phyloP scores from a whole-genome alignment of 2,329 filamentous ascomycete species.

The Arthrobotrys pseudoclavata region DNA sequence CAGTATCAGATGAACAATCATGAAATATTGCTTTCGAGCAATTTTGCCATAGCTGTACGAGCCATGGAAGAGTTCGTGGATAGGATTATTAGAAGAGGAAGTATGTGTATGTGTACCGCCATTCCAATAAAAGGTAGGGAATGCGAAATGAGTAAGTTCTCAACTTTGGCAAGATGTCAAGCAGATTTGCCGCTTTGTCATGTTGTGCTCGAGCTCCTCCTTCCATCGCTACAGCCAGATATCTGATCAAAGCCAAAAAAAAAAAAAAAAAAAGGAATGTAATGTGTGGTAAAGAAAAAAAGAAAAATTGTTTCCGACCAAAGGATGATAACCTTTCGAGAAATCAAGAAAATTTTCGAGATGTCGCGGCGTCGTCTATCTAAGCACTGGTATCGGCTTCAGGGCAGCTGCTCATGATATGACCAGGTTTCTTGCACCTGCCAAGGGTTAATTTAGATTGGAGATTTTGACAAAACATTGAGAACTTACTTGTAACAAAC shows the following conservation, averaged over 20 bases:
- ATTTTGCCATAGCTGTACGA: slow-evolving; percentile 15
- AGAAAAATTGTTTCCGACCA: slow-evolving; percentile 1
- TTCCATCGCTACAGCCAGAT: slow-evolving; percentile 28
- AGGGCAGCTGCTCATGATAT: slow-evolving; percentile 94
- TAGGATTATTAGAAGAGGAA: background rate
- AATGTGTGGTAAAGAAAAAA: slow-evolving; percentile 20
- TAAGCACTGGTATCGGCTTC: slow-evolving; percentile 70
- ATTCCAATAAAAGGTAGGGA: slow-evolving; percentile 1
- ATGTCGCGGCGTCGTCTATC: background rate
- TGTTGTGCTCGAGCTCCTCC: slow-evolving; percentile 2
- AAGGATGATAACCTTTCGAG: slow-evolving; percentile 3
- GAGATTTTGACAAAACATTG: background rate
- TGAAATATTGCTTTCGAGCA: slow-evolving; percentile 21
- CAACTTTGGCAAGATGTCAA: slow-evolving; percentile 18
- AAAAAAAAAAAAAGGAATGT: slow-evolving; percentile 27
- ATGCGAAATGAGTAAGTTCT: background rate
- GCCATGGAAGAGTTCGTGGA: background rate
- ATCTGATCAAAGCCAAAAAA: slow-evolving; percentile 4
- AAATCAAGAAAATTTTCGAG: background rate
- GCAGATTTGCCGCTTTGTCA: slow-evolving; percentile 5
- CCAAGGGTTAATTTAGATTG: slow-evolving; percentile 16
- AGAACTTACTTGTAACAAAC: slow-evolving; percentile 90
- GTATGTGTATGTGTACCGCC: background rate
- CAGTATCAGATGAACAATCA: slow-evolving; percentile 20
- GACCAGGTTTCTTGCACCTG: slow-evolving; percentile 78